A percentile compares a stretch with the other conserved stretches of the same genome.
Evolutionary conservation across 805 yeast genomes (phyloP).

Genomic region (Saccharomyces jurei): DNA sequence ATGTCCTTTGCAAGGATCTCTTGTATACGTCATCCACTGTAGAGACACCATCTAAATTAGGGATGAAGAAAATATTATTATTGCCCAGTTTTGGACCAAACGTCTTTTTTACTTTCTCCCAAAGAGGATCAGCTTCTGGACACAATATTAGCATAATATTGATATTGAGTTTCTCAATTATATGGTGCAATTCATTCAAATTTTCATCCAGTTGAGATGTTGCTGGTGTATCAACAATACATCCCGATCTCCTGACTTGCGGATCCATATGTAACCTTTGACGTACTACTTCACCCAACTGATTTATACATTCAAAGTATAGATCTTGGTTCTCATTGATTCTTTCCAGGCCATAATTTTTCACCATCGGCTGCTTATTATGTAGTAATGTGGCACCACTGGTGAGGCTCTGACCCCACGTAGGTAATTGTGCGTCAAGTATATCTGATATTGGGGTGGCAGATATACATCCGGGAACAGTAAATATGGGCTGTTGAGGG

Average conservation of each 20-base stretch:
- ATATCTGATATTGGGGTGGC: conserved; percentile 80
- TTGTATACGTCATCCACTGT: conserved; percentile 61
- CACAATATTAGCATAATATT: conserved; percentile 18
- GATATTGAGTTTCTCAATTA: conserved; percentile 16
- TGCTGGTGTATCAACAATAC: conserved; percentile 27
- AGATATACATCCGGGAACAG: conserved; percentile 75
- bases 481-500: conserved; percentile 61
- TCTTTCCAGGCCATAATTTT: conserved; percentile 64
- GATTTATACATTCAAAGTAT: conserved; percentile 42
- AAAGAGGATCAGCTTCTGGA: conserved; percentile 9
- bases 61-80: conserved; percentile 43
- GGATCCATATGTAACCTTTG: conserved; percentile 24
- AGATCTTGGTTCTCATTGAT: conserved; percentile 42
- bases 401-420: conserved; percentile 71
- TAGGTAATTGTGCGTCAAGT: conserved; percentile 60
- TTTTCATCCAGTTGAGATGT: conserved; percentile 14
- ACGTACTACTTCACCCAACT: conserved; percentile 41
- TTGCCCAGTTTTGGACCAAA: conserved; percentile 8
- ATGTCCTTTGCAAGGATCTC: conserved; percentile 64
- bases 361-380: conserved; percentile 85
- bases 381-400: conserved; percentile 71
- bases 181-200: conserved; percentile 10
- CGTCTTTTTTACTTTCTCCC: conserved; percentile 10
- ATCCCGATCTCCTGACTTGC: conserved; percentile 28
- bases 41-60: conserved; percentile 69